Evolutionary conservation across 208 protist genomes (phyloP), one percentile per base, ranked within the genome.

Genomic region (Trypanosoma caninum): DNA sequence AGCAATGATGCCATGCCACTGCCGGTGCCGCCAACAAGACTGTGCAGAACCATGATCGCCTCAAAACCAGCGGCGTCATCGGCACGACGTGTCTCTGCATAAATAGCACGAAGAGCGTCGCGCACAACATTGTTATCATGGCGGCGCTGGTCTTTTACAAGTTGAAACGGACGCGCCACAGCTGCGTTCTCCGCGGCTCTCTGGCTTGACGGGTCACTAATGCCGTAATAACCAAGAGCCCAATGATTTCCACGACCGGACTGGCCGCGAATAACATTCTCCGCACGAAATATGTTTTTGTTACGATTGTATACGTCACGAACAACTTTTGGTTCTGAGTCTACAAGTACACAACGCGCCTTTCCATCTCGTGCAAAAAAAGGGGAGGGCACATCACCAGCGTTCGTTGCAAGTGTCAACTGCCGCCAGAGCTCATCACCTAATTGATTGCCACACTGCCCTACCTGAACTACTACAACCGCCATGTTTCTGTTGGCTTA

Each of bases 251-350:
- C 88, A 8, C 88, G 75, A 7, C 88, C 88, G 0, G 83, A 92
- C 66, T 95, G 80, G 16, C 88, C 88, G 59, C 58, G 75, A 16
- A 92, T 60, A 10, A 87, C 74, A 57, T 91, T 91, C n/a, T 91
- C 79, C 0, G 38, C 31, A 0, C 84, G 80, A 14, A 95, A 79
- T 3, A 83, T 52, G 34, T 78, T 59, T 4, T 44, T 35, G 55
- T 95, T 74, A 3, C 83, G 89, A 20, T 60, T 50, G 14, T 61
- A 70, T 3, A 95, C 79, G 9, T 69, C 76, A 0, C 67, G 66
- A 9, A 91, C 88, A n/a, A 95, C 89, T 64, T 95, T 95, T 14
- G 89, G 89, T 72, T 95, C 84, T 18, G 85, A 78, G 72, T 95
- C 89, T 8, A 93, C 72, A 1, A 95, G 72, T 28, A 95, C 77